Base-by-base conservation (phyloP, 2,329 filamentous ascomycete species). In the Phialophora chinensis region DNA sequence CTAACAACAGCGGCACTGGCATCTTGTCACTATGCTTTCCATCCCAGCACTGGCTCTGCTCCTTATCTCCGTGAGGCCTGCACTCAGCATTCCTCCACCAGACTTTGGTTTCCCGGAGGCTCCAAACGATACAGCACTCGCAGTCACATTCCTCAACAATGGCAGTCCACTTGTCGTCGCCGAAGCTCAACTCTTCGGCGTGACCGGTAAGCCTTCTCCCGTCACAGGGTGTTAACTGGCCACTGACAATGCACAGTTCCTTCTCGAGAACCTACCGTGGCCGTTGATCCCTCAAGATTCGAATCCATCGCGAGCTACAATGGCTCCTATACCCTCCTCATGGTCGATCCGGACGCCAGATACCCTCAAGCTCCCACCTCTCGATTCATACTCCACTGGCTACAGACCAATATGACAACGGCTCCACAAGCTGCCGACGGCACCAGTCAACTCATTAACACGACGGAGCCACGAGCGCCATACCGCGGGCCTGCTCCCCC, bases 321-420 rank as follows among this genome's bases (percentile, higher is more conserved):
- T 54, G 68, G 68, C 20, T 66, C 69, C 52, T 72, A 72, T 38
- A 54, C 68, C 42, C 62, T 72, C n/a, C 25, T 72, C 20, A 72
- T 72, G 70, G 66, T 72, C 56, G 70, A 72, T 58, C 70, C 70
- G 7, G 70, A 72, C 38, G 70, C 70, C 8, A 64, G 62, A 62
- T 72, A 70, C 38, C 70, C 70, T 8, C 56, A 66, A 35, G 61
- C 58, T 56, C 70, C 68, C 7, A 60, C 42, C 12, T 44, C 56
- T 29, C 63, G 70, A 31, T 72, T 62, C 60, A 60, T 69, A 49
- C 53, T 72, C 4, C 70, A 72, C 38, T 72, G 70, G 70, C 58
- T 69, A 54, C 70, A 72, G 47, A 64, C 60, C 52, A 62, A 69
- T 53, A 54, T 70, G 64, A 70, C 60, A 20, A 47, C 59, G 6